Base-by-base conservation (phyloP, 2,329 filamentous ascomycete species). In the Volutella citrinella region DNA sequence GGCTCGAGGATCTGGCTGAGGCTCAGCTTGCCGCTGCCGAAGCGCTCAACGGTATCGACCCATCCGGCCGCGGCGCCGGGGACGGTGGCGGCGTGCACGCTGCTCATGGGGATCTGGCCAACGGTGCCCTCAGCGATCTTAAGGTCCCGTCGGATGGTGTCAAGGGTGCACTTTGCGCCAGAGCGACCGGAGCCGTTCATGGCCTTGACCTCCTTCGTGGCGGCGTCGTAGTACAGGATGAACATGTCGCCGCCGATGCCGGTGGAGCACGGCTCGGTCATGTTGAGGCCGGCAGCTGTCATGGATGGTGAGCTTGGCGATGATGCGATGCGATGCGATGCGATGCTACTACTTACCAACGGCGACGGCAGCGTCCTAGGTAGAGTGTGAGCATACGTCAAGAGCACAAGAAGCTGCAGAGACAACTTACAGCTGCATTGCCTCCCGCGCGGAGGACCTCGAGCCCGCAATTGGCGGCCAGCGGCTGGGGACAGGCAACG, bases 201-300 rank as follows among this genome's bases (percentile, higher is more conserved):
- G 9, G 89, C 87, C 34, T 81, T 83, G 8, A 97, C 83, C 44
- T 85, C 84, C 56, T 85, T 84, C 0, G 82, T 87, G 49, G 83
- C 77, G 25, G 88, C 87, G 57, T 94, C 78, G 68, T 91, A 97
- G 71, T 80, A 96, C 21, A 97, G 78, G 61, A 90, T 90, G 66
- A 97, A 98, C 81, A 95, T 89, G 65, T 98, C 93, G 43, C 93
- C 93, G 37, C 93, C 93, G 40, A 98, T 96, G 24, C 93, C 93
- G 1, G 93, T 97, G 6, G 86, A 93, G 39, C 82, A 81, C 7
- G 93, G 93, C 58, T 98, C 93, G 1, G 91, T 95, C 56, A 97
- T 78, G 64, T 96, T 97, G 36, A 98, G 72, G 6, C 82, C 89
- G 19, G 93, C 93, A 27, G 93, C 91, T 87, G 38, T 5, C 4